Base-by-base conservation (phyloP, 2,329 filamentous ascomycete species). In the Fusarium sp. region DNA sequence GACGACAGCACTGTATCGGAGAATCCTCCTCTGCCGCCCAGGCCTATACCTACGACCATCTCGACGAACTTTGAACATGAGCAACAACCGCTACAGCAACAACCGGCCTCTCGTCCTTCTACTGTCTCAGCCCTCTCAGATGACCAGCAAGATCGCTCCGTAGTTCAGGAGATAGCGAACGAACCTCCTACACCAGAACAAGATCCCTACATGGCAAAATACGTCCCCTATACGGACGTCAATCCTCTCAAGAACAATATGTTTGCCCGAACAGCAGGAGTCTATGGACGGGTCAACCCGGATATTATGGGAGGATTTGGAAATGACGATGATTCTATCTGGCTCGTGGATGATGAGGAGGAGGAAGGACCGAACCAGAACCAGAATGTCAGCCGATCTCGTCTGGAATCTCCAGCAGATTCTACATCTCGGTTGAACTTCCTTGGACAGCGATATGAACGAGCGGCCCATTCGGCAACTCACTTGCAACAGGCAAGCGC, bases 251-350 rank as follows among this genome's bases (percentile, higher is more conserved):
- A 67, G 37, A 74, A 58, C 60, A 75, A 74, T 58, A 79, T 78
- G 75, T 72, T 75, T 28, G 72, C 67, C 11, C 52, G 50, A 13
- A 58, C 67, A 18, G 59, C 71, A 26, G 66, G 67, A 13, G 55
- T 76, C 23, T 80, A 81, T 48, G 75, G 76, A 11, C 67, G 69
- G 8, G 62, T 79, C 21, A 80, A 74, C 48, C 70, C 77, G 7
- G 72, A 73, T 18, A 78, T 79, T 16, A 74, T 79, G 62, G 66
- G 68, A 18, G 74, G 73, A 3, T 79, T 79, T 43, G 77, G 73
- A 18, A 71, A 70, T n/a, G 77, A 80, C 8, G 68, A 74, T 18
- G 72, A 74, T n/a, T 76, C 67, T 28, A 73, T 74, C 39, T 77
- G 67, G 75, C 74, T 73, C 7, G 73, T 76, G 6, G 76, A 78